Evolutionary conservation across 1,284 basidiomycete genomes (phyloP).

Genomic region (Blastosporella zonata): DNA sequence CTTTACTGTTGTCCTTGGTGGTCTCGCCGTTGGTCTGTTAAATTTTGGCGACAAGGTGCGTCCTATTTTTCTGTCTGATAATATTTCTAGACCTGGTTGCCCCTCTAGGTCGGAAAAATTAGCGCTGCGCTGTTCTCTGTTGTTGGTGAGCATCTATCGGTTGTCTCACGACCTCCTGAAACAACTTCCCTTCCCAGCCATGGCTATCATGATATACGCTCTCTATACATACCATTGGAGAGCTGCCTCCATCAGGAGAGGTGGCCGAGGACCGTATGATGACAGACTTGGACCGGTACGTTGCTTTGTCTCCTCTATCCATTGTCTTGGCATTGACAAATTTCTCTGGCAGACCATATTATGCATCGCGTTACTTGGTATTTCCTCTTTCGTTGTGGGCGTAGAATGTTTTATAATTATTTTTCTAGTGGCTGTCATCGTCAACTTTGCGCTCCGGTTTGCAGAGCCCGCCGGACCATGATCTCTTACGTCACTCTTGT

Average conservation of each 20-base stretch:
- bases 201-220: constrained; percentile 97
- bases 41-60: constrained; percentile 93
- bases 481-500: no score
- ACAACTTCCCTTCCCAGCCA: constrained; percentile 51
- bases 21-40: constrained; percentile 92
- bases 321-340: constrained; percentile 44
- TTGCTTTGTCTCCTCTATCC: constrained; percentile 15
- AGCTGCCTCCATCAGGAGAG: constrained; percentile 87
- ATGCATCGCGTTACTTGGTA: constrained; percentile 82
- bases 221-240: constrained; percentile 96
- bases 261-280: constrained; percentile 94
- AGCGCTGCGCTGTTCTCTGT: constrained; percentile 91
- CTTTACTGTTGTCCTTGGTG: constrained; percentile 92
- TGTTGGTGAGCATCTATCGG: constrained; percentile 62
- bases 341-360: constrained; percentile 71
- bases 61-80: constrained; percentile 3
- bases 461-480: constrained; percentile 35
- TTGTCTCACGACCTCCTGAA: constrained; percentile 1
- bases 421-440: constrained; percentile 74
- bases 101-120: constrained; percentile 79
- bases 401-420: not conserved
- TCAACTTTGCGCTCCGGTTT: constrained; percentile 87
- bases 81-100: constrained; percentile 1
- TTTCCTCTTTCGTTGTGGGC: constrained; percentile 15
- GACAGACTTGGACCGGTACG: constrained; percentile 79